These are phyloP conservation scores for Acanthamoeba lenticulata DNA, from an alignment of 208 protist species.

Conservation along the genomic window DNA sequence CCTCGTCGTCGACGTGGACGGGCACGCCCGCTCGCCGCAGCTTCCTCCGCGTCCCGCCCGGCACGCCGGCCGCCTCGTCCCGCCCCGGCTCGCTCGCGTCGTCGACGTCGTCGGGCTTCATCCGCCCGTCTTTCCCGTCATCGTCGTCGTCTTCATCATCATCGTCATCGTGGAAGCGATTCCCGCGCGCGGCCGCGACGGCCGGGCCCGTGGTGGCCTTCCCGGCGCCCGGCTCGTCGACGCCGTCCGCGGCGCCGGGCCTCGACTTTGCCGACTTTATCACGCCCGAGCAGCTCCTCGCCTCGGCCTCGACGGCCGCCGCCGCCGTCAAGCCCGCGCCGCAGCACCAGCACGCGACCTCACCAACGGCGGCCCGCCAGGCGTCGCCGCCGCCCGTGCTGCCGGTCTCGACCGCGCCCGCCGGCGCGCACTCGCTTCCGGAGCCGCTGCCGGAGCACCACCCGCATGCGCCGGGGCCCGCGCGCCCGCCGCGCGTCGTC, in stretches of 20 bases:
- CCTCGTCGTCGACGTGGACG: neutral
- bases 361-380: too few relatives aligned
- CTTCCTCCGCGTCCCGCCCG: neutral
- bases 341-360: neutral
- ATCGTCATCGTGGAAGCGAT: neutral
- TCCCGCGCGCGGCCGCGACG: neutral
- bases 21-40: too few relatives aligned
- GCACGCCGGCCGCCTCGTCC: too few relatives aligned
- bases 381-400: neutral
- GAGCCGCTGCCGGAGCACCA: constrained; percentile 1
- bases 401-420: neutral
- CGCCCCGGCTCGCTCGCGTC: too few relatives aligned
- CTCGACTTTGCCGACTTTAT: neutral
- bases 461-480: neutral
- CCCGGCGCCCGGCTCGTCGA: neutral
- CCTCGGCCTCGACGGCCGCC: too few relatives aligned
- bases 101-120: too few relatives aligned
- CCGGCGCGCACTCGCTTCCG: neutral
- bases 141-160: neutral
- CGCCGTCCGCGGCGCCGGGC: neutral
- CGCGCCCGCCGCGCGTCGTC: neutral
- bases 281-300: neutral
- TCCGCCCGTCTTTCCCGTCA: too few relatives aligned
- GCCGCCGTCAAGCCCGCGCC: too few relatives aligned
- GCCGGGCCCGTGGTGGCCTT: neutral